These are phyloP conservation scores for Scleroderma citrinum DNA, from an alignment of 768 basidiomycete genomes.

Conservation along the genomic window DNA sequence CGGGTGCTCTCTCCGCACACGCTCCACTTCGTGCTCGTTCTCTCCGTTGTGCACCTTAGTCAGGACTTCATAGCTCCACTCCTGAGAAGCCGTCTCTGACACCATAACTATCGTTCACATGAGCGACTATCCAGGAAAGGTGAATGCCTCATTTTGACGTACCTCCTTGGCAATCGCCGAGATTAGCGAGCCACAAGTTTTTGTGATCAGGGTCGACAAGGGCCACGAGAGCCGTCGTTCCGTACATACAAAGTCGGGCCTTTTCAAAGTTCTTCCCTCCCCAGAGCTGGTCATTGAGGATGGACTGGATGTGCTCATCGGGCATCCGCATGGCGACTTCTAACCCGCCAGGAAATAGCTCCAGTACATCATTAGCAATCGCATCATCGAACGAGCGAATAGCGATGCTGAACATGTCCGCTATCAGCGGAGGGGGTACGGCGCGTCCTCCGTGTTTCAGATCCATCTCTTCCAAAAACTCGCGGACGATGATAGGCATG, in stretches of 20 bases:
- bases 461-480: constrained; percentile 44
- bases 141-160: constrained; percentile 19
- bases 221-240: constrained; percentile 70
- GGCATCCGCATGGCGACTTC: constrained; percentile 45
- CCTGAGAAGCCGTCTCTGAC: constrained; percentile 39
- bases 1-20: constrained; percentile 60
- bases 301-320: constrained; percentile 48
- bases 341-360: constrained; percentile 53
- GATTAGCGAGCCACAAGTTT: constrained; percentile 74
- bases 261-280: constrained; percentile 60
- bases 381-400: constrained; percentile 61
- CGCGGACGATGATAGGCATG: constrained; percentile 59
- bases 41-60: constrained; percentile 69
- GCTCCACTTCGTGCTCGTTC: constrained; percentile 59
- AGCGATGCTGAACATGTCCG: constrained; percentile 50
- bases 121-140: constrained; percentile 3
- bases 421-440: constrained; percentile 44
- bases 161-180: constrained; percentile 80
- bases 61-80: constrained; percentile 56
- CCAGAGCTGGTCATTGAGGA: constrained; percentile 58
- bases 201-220: constrained; percentile 63
- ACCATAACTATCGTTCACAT: constrained; percentile 39
- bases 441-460: constrained; percentile 33
- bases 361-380: constrained; percentile 59
- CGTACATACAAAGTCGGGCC: constrained; percentile 70